Evolutionary conservation across 352 stramenopile genomes (phyloP).

Genomic region (Phytophthora sansomeana): DNA sequence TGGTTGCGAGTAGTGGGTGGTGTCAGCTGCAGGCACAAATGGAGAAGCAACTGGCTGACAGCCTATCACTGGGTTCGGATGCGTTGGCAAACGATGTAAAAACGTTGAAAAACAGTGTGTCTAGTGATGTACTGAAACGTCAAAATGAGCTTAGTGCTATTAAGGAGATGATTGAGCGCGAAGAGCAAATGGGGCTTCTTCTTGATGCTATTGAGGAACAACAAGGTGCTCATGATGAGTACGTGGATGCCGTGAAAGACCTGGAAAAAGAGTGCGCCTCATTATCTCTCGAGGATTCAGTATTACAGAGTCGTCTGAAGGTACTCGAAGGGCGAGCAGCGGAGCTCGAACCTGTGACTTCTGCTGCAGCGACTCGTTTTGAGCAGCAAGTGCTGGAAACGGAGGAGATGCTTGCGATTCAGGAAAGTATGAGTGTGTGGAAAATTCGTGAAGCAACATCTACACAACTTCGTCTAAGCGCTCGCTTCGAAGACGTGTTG

Average conservation of each 20-base stretch:
- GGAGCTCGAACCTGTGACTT: constrained; percentile 56
- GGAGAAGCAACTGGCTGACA: constrained; percentile 55
- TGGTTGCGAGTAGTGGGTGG: constrained; percentile 62
- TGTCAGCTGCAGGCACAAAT: constrained; percentile 71
- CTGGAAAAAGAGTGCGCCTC: constrained; percentile 70
- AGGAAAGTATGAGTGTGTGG: constrained; percentile 62
- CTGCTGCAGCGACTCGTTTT: constrained; percentile 28
- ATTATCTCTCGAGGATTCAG: constrained; percentile 71
- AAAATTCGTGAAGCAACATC: constrained; percentile 56
- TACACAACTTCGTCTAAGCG: constrained; percentile 48
- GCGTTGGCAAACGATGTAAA: constrained; percentile 57
- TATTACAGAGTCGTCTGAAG: constrained; percentile 67
- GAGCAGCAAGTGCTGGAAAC: constrained; percentile 54
- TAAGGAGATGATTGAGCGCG: constrained; percentile 71
- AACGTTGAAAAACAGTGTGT: constrained; percentile 46
- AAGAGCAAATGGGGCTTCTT: constrained; percentile 72
- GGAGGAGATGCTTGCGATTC: constrained; percentile 65
- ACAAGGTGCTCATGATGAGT: constrained; percentile 69
- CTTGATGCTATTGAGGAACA: constrained; percentile 86
- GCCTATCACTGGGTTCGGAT: constrained; percentile 42
- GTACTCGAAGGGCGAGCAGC: constrained; percentile 58
- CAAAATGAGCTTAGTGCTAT: constrained; percentile 67
- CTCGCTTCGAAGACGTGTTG: constrained; percentile 59
- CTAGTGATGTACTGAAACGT: constrained; percentile 47
- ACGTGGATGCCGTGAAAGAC: constrained; percentile 55